Base-by-base conservation (phyloP, 2,329 filamentous ascomycete species). In the Pestalotiopsis sp. region DNA sequence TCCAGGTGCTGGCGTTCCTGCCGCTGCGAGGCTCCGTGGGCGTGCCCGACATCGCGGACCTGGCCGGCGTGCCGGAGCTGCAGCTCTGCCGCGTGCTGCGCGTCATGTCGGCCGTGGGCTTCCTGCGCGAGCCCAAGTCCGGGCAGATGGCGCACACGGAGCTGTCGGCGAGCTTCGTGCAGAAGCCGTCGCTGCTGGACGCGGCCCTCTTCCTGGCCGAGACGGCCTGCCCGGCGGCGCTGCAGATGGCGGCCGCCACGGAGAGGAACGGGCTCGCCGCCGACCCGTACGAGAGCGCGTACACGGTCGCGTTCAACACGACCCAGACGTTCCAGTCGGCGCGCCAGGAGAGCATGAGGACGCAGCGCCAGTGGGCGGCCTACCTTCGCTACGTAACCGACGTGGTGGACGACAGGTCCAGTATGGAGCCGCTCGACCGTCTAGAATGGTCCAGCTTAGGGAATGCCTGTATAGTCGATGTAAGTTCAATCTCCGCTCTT, bases 1-100 rank as follows among this genome's bases (percentile, higher is more conserved):
- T 82, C 68, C 82, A 84, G 64, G 74, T 85, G 3, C 77, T 84
- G 0, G 81, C 81, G 3, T 84, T 76, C 70, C 81, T 86, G n/a
- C 84, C 83, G 0, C 72, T 81, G 1, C 66, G 61, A 4, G 79
- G 75, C 25, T 80, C 72, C 56, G 77, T 83, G 9, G 70, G 76
- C 1, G 71, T 78, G 61, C 75, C 78, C 45, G 84, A 85, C 63
- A 70, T 85, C 1, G 82, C 83, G 4, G 79, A 82, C 17, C 71
- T 85, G 3, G 70, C 78, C 2, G 76, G 75, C 20, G 80, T 84
- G 0, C 79, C 83, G 5, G 80, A 81, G 65, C 65, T 52, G 3
- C 78, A 81, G 38, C 76, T 85, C 1, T 49, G 57, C 49, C 80
- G 81, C 5, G 71, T 83, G 4, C 70, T 83, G 3, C 76, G 76